These are phyloP conservation scores for Phytophthora idaei DNA, from an alignment of 352 stramenopile genomes.

Conservation along the genomic window DNA sequence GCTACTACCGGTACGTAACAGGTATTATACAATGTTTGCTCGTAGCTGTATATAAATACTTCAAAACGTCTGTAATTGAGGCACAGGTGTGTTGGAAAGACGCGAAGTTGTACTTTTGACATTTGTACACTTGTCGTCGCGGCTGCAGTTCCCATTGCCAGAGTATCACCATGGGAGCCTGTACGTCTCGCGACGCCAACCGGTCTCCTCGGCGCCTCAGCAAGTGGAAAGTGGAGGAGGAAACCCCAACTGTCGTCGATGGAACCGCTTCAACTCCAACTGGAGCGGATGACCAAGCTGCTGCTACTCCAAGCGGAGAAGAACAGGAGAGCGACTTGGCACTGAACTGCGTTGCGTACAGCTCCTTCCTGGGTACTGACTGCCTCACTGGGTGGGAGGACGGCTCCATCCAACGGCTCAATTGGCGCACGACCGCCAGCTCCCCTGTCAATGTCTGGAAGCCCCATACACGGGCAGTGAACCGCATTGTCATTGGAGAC, in stretches of 20 bases:
- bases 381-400: conserved; percentile 81
- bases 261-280: conserved; percentile 23
- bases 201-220: conserved; percentile 32
- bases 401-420: conserved; percentile 52
- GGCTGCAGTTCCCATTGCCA: not conserved
- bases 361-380: conserved; percentile 26
- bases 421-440: conserved; percentile 32
- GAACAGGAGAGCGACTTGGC: conserved; percentile 38
- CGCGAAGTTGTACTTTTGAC: conserved; percentile 10
- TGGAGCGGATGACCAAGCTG: conserved; percentile 19
- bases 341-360: conserved; percentile 60
- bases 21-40: too few relatives aligned
- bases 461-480: conserved; percentile 64
- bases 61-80: conserved; percentile 16
- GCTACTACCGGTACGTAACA: too few relatives aligned
- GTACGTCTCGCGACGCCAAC: conserved; percentile 43
- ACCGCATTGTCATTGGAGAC: conserved; percentile 54
- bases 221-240: conserved; percentile 57
- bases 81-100: conserved; percentile 23
- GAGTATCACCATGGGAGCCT: conserved; percentile 49
- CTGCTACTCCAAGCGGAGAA: not conserved
- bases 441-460: conserved; percentile 47
- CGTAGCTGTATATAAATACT: too few relatives aligned
- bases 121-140: not conserved
- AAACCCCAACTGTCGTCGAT: conserved; percentile 12